Conservation (phyloP, 164 flowering plant species). For the Houttuynia cordata region DNA sequence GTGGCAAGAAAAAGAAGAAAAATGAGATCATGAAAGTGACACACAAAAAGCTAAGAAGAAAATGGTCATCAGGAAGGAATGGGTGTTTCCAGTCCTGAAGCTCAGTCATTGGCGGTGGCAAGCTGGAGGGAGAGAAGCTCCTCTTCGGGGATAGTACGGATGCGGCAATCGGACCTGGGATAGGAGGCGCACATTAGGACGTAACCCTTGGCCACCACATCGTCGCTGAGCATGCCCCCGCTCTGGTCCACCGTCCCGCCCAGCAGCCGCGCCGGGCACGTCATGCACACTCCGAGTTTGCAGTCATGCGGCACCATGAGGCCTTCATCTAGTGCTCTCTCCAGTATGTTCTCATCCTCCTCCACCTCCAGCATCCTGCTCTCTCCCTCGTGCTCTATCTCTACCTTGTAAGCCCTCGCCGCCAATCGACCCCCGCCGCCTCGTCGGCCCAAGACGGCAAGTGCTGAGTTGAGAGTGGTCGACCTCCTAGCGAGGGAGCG, state of each 20-base stretch:
- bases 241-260: constrained; percentile 84
- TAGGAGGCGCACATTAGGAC: constrained; percentile 66
- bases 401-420: constrained; percentile 38
- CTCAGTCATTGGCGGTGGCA: constrained; percentile 74
- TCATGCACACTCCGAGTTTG: constrained; percentile 98
- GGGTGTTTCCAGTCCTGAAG: neutral
- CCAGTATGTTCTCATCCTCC: constrained; percentile 66
- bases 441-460: no score
- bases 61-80: neutral
- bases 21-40: neutral
- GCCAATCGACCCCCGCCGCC: no score
- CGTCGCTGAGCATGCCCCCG: constrained; percentile 96
- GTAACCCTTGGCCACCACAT: constrained; percentile 70
- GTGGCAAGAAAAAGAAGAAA: neutral
- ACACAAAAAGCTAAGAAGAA: neutral
- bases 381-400: constrained; percentile 62
- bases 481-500: no score
- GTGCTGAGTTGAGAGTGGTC: no score
- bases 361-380: constrained; percentile 70
- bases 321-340: constrained; percentile 71
- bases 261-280: constrained; percentile 77
- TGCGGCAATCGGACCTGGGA: constrained; percentile 70
- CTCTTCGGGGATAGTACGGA: constrained; percentile 75
- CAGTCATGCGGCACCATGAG: constrained; percentile 80
- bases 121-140: constrained; percentile 76